phyloP scores from a whole-genome alignment of 129 eudicot species.

The Artemisia argyi region DNA sequence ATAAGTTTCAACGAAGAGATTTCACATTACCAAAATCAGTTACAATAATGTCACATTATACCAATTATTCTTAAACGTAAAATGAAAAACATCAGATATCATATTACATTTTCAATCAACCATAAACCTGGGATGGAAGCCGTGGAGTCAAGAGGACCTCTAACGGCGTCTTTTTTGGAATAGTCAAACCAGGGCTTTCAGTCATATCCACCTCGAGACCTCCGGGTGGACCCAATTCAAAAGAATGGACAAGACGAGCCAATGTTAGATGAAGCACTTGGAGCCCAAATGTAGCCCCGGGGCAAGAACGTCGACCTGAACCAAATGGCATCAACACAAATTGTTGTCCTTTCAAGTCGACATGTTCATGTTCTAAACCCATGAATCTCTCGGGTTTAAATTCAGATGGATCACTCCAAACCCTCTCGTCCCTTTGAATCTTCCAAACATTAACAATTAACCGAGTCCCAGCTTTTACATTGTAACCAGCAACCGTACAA shows the following conservation, averaged over 20 bases:
- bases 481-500: constrained; percentile 36
- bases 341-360: constrained; percentile 36
- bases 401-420: constrained; percentile 35
- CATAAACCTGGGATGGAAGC: constrained; percentile 19
- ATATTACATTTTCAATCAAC: background rate
- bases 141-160: constrained; percentile 38
- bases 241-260: constrained; percentile 49
- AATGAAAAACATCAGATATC: background rate
- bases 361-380: constrained; percentile 33
- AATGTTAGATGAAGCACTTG: constrained; percentile 35
- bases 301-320: constrained; percentile 51
- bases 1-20: too few relatives aligned
- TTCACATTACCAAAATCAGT: background rate
- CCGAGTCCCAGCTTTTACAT: constrained; percentile 39
- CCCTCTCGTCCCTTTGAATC: constrained; percentile 42
- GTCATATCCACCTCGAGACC: constrained; percentile 38
- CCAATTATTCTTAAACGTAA: background rate
- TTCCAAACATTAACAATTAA: constrained; percentile 38
- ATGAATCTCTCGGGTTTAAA: constrained; percentile 49
- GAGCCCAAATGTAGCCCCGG: constrained; percentile 37
- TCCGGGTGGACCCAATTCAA: constrained; percentile 25
- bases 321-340: constrained; percentile 53
- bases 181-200: constrained; percentile 42
- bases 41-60: background rate
- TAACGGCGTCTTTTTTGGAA: constrained; percentile 33